These are phyloP conservation scores for Cutaneotrichosporon dermatis DNA, from an alignment of 1,284 basidiomycete species.

Conservation along the genomic window DNA sequence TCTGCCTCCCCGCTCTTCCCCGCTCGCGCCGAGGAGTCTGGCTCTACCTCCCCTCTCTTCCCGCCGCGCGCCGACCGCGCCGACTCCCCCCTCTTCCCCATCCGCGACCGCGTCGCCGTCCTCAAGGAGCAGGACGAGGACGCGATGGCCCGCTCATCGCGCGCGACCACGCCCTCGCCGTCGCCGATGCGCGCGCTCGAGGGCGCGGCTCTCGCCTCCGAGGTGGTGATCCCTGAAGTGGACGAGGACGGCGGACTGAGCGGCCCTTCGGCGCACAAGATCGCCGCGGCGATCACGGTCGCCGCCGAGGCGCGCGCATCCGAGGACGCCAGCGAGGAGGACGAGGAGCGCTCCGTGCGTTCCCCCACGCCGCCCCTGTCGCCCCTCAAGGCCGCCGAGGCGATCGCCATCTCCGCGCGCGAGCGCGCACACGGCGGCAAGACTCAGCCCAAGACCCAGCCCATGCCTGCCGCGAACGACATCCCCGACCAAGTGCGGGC, in stretches of 20 bases:
- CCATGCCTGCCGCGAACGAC: not conserved
- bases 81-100: not conserved
- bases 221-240: no score
- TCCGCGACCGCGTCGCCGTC: constrained; percentile 1
- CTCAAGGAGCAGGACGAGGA: constrained; percentile 1
- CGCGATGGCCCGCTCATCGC: constrained; percentile 1
- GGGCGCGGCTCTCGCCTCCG: not conserved
- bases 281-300: not conserved
- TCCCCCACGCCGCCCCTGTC: not conserved
- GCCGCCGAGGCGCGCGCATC: not conserved
- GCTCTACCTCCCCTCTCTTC: constrained; percentile 21
- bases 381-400: not conserved
- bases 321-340: not conserved
- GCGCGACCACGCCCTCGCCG: constrained; percentile 7
- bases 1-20: constrained; percentile 21
- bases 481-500: constrained; percentile 24
- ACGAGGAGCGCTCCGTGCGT: not conserved
- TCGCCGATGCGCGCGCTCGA: constrained; percentile 6
- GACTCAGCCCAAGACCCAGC: not conserved
- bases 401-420: not conserved
- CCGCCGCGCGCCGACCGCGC: constrained; percentile 7
- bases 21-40: constrained; percentile 1
- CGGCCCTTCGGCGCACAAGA: not conserved
- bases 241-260: no score
- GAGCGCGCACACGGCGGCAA: not conserved